Conservation (phyloP, 2,329 filamentous ascomycete species). For the Xylaria sp. region DNA sequence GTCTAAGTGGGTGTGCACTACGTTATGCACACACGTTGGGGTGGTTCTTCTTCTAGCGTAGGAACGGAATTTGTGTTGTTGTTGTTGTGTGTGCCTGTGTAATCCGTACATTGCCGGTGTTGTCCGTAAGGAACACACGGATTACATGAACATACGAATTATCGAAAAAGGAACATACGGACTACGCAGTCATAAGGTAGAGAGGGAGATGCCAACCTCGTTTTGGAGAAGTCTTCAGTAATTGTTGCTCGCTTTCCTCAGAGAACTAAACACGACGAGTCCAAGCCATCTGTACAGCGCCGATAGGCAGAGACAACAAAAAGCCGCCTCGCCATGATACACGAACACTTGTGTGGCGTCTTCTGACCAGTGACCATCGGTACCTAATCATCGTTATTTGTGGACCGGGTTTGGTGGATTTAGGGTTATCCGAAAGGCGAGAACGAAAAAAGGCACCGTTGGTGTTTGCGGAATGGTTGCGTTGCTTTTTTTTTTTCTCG, state of each 20-base stretch:
- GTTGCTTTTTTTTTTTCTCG: constrained; percentile 1
- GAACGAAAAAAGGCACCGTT: neutral
- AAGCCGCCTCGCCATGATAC: neutral
- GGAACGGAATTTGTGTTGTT: neutral
- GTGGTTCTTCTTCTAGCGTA: too few species aligned
- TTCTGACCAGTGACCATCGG: neutral
- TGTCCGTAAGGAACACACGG: neutral
- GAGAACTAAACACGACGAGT: neutral
- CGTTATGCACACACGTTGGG: neutral
- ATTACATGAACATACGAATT: neutral
- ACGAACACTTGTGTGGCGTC: neutral
- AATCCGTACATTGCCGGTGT: neutral
- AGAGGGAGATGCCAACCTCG: too few species aligned
- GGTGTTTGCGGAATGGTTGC: constrained; percentile 5
- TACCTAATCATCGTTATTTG: neutral
- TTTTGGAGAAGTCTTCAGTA: neutral
- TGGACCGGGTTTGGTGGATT: constrained; percentile 3
- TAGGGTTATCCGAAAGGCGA: neutral
- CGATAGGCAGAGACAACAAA: neutral
- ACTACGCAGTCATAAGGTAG: too few species aligned
- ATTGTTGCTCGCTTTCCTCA: too few species aligned
- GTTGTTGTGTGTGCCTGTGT: neutral
- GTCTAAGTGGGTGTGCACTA: neutral
- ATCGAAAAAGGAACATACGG: too few species aligned
- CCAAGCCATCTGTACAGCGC: neutral